Evolutionary conservation across 208 protist species (phyloP).

Genomic region (Leishmania lainsoni): DNA sequence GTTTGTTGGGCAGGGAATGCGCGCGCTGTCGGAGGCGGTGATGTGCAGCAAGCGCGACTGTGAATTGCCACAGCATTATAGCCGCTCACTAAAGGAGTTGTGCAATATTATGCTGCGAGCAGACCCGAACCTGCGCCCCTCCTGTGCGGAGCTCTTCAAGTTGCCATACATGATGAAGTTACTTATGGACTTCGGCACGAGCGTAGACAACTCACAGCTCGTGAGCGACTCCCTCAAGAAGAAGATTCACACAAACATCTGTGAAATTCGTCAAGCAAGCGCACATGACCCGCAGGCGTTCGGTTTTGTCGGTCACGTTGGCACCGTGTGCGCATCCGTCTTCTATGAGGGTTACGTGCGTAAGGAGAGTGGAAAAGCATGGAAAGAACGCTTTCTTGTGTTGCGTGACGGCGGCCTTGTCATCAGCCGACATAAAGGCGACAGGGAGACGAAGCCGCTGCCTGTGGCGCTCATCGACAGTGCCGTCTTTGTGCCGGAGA

Average conservation of each 20-base stretch:
- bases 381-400: conserved; percentile 71
- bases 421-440: conserved; percentile 52
- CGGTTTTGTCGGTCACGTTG: conserved; percentile 45
- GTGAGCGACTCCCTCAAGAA: conserved; percentile 51
- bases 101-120: conserved; percentile 66
- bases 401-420: conserved; percentile 50
- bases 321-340: conserved; percentile 39
- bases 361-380: conserved; percentile 54
- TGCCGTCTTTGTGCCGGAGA: conserved; percentile 68
- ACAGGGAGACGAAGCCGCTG: conserved; percentile 55
- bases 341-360: conserved; percentile 53
- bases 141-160: conserved; percentile 52
- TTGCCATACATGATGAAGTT: conserved; percentile 64
- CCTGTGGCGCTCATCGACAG: conserved; percentile 57
- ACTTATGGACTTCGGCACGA: conserved; percentile 57
- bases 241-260: conserved; percentile 52
- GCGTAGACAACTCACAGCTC: conserved; percentile 44
- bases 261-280: conserved; percentile 51
- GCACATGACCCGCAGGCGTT: conserved; percentile 36
- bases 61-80: conserved; percentile 64
- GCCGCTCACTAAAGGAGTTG: conserved; percentile 56
- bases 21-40: conserved; percentile 55
- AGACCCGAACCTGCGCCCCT: conserved; percentile 51
- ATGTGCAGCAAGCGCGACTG: conserved; percentile 68
- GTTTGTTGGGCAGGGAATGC: conserved; percentile 77